Evolutionary conservation across 2,329 filamentous ascomycete genomes (phyloP).

Genomic region (Dactylellina cionopaga): DNA sequence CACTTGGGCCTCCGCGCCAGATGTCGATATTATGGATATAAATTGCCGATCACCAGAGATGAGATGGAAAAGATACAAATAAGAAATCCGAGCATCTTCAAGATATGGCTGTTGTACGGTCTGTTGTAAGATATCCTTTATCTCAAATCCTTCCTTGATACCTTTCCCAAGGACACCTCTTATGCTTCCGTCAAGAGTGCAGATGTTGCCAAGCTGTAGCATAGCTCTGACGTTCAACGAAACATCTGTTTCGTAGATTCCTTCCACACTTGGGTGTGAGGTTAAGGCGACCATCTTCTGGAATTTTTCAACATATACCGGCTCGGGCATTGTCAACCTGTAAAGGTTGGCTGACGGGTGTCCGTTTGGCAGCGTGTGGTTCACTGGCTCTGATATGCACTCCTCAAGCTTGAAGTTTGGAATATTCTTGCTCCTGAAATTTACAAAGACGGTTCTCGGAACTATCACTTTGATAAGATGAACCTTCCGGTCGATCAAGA

Average conservation of each 20-base stretch:
- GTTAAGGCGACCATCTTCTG: constrained; percentile 79
- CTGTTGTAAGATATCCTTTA: constrained; percentile 70
- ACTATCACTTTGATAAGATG: constrained; percentile 89
- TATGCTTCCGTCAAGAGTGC: constrained; percentile 91
- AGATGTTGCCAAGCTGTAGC: constrained; percentile 87
- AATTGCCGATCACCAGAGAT: constrained; percentile 89
- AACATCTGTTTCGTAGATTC: constrained; percentile 94
- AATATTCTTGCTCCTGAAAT: constrained; percentile 85
- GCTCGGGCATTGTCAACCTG: constrained; percentile 88
- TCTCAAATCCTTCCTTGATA: constrained; percentile 90
- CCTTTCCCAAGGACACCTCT: constrained; percentile 91
- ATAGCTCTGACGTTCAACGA: constrained; percentile 87
- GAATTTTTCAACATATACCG: constrained; percentile 83
- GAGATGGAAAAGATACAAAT: constrained; percentile 93
- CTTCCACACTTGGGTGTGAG: constrained; percentile 93
- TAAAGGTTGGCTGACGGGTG: constrained; percentile 94
- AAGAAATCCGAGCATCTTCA: constrained; percentile 76
- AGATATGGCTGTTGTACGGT: constrained; percentile 74
- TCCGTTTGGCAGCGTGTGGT: constrained; percentile 90
- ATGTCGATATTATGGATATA: constrained; percentile 90
- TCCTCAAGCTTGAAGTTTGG: constrained; percentile 87
- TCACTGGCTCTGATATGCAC: constrained; percentile 91
- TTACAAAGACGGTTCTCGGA: constrained; percentile 87
- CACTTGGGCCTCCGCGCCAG: constrained; percentile 80
- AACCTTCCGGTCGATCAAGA: constrained; percentile 92